These are phyloP conservation scores for Hymenochaete sp. DNA, from an alignment of 1,284 basidiomycete species.

Conservation along the genomic window DNA sequence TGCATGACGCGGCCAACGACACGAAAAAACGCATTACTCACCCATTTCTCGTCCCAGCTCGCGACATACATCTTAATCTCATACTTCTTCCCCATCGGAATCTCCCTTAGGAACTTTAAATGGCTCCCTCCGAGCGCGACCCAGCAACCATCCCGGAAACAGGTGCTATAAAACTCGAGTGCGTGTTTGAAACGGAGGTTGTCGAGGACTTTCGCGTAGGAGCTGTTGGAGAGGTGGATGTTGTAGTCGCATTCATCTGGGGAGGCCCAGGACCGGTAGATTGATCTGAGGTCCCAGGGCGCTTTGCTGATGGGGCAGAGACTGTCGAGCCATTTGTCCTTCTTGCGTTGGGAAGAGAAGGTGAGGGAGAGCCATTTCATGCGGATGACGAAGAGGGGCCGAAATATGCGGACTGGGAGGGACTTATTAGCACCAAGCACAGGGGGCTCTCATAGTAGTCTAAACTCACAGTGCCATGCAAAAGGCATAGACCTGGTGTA, in stretches of 20 bases:
- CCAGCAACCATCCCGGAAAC: constrained; percentile 58
- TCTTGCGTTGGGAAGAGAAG: constrained; percentile 32
- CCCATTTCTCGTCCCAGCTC: constrained; percentile 85
- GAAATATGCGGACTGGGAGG: constrained; percentile 47
- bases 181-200: constrained; percentile 38
- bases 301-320: constrained; percentile 47
- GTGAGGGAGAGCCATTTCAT: constrained; percentile 32
- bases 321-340: constrained; percentile 32
- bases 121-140: constrained; percentile 67
- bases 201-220: constrained; percentile 61
- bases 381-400: constrained; percentile 36
- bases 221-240: constrained; percentile 67
- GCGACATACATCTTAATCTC: constrained; percentile 60
- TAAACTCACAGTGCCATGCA: constrained; percentile 55
- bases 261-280: constrained; percentile 46
- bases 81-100: constrained; percentile 63
- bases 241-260: constrained; percentile 66
- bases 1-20: too few species aligned
- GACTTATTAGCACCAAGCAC: not conserved
- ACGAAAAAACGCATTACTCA: constrained; percentile 28
- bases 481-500: constrained; percentile 54
- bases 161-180: constrained; percentile 48
- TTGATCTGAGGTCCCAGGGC: constrained; percentile 39
- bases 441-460: not conserved
- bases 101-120: constrained; percentile 71